Evolutionary conservation across 371 early-diverging fungal genomes (phyloP), one percentile per base, ranked within the genome.

Genomic region (Synchytrium microbalum): DNA sequence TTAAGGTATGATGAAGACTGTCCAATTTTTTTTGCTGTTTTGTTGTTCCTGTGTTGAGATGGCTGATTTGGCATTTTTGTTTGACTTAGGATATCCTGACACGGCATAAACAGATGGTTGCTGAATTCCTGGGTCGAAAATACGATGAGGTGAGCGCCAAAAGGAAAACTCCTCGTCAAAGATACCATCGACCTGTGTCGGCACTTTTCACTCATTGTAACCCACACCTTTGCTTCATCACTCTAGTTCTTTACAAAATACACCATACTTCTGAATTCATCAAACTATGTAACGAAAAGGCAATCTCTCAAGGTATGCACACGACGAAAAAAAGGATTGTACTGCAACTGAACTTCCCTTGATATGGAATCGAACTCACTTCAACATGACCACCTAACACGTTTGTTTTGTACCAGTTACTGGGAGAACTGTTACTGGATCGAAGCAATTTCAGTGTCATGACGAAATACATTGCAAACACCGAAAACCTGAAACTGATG

Each of bases 371-470:
- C n/a, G n/a, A n/a, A n/a, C n/a, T n/a, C n/a, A n/a, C n/a, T n/a
- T n/a, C n/a, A n/a, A n/a, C n/a, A n/a, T n/a, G n/a, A n/a, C n/a
- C n/a, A n/a, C n/a, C n/a, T n/a, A n/a, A n/a, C n/a, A n/a, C n/a
- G n/a, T n/a, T n/a, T n/a, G n/a, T 51, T 51, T 51, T 51, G 51
- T 51, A 29, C 25, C 8, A 93, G 92, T 81, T 98, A 53, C 82
- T 98, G 57, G 96, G 97, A 58, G 98, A 98, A 81, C 87, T 98
- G 68, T 79, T 98, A 66, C 76, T 98, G 62, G 98, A 98, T 71
- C 85, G 96, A 67, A 84, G 90, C 67, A 97, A 97, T 75, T 96
- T 91, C 72, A 85, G 81, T 60, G 85, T 95, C 61, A 98, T 98
- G 98, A 92, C 93, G 28, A 80, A 85, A 60, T 97, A 93, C 76